Evolutionary conservation across 805 yeast species (phyloP), one percentile per base, ranked within the genome.

Genomic region (Tetrapisispora pingtungensis): DNA sequence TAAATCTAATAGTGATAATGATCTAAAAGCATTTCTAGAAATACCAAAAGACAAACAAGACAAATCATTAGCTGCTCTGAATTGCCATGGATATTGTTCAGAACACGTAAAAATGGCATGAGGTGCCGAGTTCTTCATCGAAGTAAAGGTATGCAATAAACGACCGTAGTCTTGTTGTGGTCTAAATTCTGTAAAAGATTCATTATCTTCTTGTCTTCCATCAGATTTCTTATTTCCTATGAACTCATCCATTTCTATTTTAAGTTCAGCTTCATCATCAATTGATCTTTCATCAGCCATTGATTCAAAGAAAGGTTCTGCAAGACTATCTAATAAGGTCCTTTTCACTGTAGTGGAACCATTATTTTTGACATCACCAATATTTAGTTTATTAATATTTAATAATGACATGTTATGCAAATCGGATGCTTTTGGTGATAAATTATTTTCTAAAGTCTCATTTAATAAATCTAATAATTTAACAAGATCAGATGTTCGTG

Each of bases 31-130:
- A 32, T 69, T 71, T 55, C 79, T 77, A 38, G 86, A 78, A 3
- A 84, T 77, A 15, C 96, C 96, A 64, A 89, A 84, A 68, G 85
- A 78, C 47, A 87, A 69, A 57, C 95, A 84, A 0, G 96, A 95
- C 51, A 88, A 69, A 63, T 89, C 97, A 59, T 90, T 89, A 14
- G 94, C 87, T 7, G 94, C 89, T 55, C 77, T 77, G 41, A 89
- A 73, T 24, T 70, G 66, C 89, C 93, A 89, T 0, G 97, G 97
- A 40, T 74, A 72, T 13, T 74, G 77, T 20, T 74, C 67, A 2
- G 78, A 78, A 40, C 94, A 84, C 0, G 96, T 86, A 59, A 89
- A 81, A 12, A 88, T 81, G 0, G 96, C 93, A 56, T 86, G 93
- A 10, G 90, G 90, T 1, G 77, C 69, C 0, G 82, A 67, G 47